These are phyloP conservation scores for Sphagnum tenellum DNA, from an alignment of 225 moss, liverwort and hornwort genomes.

Conservation along the genomic window DNA sequence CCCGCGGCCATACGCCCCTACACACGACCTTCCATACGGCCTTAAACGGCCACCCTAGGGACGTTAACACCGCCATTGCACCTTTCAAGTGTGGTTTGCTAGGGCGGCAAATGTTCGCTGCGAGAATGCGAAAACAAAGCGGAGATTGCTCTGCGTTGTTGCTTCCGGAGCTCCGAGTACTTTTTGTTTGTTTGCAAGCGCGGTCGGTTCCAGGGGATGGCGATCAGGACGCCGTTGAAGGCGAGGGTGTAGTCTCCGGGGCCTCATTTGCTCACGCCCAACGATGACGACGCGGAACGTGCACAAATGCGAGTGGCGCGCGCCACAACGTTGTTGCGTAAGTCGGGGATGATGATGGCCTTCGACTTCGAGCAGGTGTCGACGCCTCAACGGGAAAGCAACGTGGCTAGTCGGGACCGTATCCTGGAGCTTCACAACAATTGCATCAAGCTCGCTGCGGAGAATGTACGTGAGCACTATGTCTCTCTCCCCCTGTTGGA, in stretches of 20 bases:
- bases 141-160: too few relatives aligned
- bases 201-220: neutral
- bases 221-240: constrained; percentile 41
- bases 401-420: constrained; percentile 42
- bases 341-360: constrained; percentile 14
- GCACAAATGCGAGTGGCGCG: constrained; percentile 46
- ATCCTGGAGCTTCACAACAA: constrained; percentile 53
- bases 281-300: constrained; percentile 58
- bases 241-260: constrained; percentile 48
- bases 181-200: too few relatives aligned
- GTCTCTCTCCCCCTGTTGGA: neutral
- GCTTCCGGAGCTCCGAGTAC: too few relatives aligned
- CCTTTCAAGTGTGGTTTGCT: too few relatives aligned
- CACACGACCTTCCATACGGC: too few relatives aligned
- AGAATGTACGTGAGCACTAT: constrained; percentile 22
- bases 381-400: constrained; percentile 16
- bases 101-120: too few relatives aligned
- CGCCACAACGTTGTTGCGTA: constrained; percentile 46
- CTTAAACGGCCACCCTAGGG: too few relatives aligned
- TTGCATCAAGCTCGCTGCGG: constrained; percentile 64
- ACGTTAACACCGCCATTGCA: too few relatives aligned
- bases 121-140: too few relatives aligned
- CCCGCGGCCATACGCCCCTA: too few relatives aligned
- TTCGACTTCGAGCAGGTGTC: constrained; percentile 1
- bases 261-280: constrained; percentile 47